phyloP scores from a whole-genome alignment of 345 rosid genomes.

The Trapa bicornis region DNA sequence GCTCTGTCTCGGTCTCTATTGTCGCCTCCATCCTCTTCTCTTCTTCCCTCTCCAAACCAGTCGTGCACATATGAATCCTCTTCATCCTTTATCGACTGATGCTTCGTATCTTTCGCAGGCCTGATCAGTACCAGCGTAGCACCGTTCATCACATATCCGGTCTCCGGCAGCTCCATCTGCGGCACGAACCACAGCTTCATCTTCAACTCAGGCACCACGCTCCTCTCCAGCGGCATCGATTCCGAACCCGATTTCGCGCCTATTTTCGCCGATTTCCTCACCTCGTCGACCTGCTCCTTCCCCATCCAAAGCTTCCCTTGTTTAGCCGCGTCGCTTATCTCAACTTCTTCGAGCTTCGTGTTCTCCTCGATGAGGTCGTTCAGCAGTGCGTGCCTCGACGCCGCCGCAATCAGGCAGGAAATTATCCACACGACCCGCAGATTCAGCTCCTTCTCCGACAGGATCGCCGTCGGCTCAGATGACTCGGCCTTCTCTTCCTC shows the following conservation, averaged over 20 bases:
- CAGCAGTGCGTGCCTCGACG: slow-evolving; percentile 25
- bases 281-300: slow-evolving; percentile 19
- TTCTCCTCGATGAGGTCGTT: slow-evolving; percentile 17
- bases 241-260: slow-evolving; percentile 11
- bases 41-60: slow-evolving; percentile 6
- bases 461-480: background rate
- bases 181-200: slow-evolving; percentile 29
- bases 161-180: slow-evolving; percentile 22
- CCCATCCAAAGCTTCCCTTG: slow-evolving; percentile 21
- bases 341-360: slow-evolving; percentile 12
- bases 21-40: slow-evolving; percentile 8
- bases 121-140: slow-evolving; percentile 28
- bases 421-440: slow-evolving; percentile 24
- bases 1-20: slow-evolving; percentile 1
- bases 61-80: background rate
- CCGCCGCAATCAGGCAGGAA: slow-evolving; percentile 25
- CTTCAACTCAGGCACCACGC: slow-evolving; percentile 22
- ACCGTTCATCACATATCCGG: slow-evolving; percentile 28
- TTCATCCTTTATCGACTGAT: background rate
- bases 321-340: slow-evolving; percentile 20
- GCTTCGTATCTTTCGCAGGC: slow-evolving; percentile 11
- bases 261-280: slow-evolving; percentile 14
- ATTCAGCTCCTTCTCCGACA: slow-evolving; percentile 22
- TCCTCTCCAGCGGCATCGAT: slow-evolving; percentile 14
- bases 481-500: background rate